Conservation (phyloP, 2,329 filamentous ascomycete species). For the Penicillium palitans region DNA sequence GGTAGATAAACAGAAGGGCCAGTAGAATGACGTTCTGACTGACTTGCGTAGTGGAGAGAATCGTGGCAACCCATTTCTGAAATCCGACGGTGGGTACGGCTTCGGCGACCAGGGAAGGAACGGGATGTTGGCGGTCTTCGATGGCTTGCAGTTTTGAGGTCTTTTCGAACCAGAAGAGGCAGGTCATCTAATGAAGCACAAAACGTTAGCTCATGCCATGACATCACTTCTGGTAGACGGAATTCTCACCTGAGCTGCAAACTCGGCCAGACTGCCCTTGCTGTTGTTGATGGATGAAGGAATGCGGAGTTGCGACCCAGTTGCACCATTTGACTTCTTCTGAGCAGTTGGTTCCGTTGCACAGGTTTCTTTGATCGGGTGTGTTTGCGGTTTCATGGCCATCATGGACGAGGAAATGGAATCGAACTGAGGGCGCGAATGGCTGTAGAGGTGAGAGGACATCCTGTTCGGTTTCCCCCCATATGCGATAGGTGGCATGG, state of each 20-base stretch:
- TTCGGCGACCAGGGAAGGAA: conserved; percentile 62
- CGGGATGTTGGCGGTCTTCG: conserved; percentile 56
- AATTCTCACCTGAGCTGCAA: conserved; percentile 70
- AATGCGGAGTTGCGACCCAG: conserved; percentile 63
- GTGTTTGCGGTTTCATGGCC: conserved; percentile 26
- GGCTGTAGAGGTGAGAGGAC: conserved; percentile 27
- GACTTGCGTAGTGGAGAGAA: conserved; percentile 91
- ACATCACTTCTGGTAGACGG: background rate
- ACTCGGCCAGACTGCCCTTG: conserved; percentile 76
- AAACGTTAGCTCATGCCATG: conserved; percentile 2
- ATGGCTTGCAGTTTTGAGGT: conserved; percentile 75
- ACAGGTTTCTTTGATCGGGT: conserved; percentile 26
- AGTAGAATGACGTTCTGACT: conserved; percentile 92
- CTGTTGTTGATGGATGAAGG: conserved; percentile 72
- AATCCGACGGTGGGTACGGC: conserved; percentile 78
- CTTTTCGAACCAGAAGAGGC: conserved; percentile 96
- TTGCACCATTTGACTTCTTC: conserved; percentile 34
- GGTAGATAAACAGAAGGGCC: conserved; percentile 87
- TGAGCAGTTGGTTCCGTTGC: conserved; percentile 23
- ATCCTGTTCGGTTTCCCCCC: conserved; percentile 32
- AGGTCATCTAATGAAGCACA: conserved; percentile 68
- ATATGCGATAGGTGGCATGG: conserved; percentile 33
- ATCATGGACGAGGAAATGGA: conserved; percentile 24
- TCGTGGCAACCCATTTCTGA: conserved; percentile 88
- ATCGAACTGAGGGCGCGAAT: conserved; percentile 26